Conservation (phyloP, 2,329 filamentous ascomycete species). For the Thielaviopsis cerberus region DNA sequence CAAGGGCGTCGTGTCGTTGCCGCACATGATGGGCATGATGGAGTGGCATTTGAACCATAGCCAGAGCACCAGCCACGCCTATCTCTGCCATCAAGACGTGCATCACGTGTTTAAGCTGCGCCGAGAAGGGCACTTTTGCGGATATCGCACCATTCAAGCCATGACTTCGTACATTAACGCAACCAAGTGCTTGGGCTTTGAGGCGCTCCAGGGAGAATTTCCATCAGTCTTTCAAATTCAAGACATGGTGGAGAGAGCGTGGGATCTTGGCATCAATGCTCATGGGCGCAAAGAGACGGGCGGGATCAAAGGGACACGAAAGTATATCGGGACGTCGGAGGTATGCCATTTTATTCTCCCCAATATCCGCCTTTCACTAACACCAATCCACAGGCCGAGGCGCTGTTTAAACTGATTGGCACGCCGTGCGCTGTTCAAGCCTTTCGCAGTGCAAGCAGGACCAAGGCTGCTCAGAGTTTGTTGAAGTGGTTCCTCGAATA, state of each 20-base stretch:
- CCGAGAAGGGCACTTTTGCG: conserved; percentile 77
- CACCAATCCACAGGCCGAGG: conserved; percentile 42
- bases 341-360: conserved; percentile 29
- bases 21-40: neutral
- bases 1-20: conserved; percentile 22
- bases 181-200: conserved; percentile 34
- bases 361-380: no score
- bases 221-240: conserved; percentile 72
- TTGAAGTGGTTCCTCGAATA: conserved; percentile 47
- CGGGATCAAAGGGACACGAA: conserved; percentile 70
- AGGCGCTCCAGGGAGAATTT: conserved; percentile 39
- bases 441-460: neutral
- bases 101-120: conserved; percentile 66
- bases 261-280: conserved; percentile 67
- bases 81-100: conserved; percentile 58
- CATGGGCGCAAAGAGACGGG: conserved; percentile 65
- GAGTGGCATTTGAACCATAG: neutral
- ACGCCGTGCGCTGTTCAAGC: conserved; percentile 35
- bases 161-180: conserved; percentile 59
- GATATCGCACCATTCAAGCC: conserved; percentile 91
- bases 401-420: conserved; percentile 50
- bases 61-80: conserved; percentile 46
- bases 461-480: conserved; percentile 2
- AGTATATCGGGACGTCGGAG: conserved; percentile 89
- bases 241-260: conserved; percentile 69